phyloP scores from a whole-genome alignment of 2,329 filamentous ascomycete species.

The Neopestalotiopsis clavispora region DNA sequence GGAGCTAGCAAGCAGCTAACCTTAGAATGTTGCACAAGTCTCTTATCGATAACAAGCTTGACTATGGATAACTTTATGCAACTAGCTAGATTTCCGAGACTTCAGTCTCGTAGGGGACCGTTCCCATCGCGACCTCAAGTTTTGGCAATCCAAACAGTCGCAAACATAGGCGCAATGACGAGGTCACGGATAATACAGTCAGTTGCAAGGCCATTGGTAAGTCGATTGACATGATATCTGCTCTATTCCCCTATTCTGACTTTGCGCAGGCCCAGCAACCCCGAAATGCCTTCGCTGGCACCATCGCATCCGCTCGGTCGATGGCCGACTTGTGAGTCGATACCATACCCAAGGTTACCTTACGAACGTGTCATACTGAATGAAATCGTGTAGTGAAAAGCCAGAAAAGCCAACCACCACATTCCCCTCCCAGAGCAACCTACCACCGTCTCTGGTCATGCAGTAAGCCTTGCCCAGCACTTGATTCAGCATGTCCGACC shows the following conservation, averaged over 20 bases:
- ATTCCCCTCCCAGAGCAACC: background rate
- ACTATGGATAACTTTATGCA: constrained; percentile 15
- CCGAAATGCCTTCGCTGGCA: constrained; percentile 29
- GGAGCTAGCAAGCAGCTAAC: background rate
- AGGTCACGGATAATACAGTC: constrained; percentile 32
- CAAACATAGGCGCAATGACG: constrained; percentile 32
- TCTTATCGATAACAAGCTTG: constrained; percentile 1
- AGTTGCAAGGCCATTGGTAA: constrained; percentile 34
- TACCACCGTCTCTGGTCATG: constrained; percentile 13
- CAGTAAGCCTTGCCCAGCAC: constrained; percentile 11
- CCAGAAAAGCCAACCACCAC: background rate
- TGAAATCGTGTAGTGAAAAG: background rate
- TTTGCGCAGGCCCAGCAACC: constrained; percentile 28
- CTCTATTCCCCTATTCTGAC: constrained; percentile 21
- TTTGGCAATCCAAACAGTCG: constrained; percentile 25
- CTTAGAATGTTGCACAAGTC: background rate
- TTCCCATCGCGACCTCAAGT: constrained; percentile 19
- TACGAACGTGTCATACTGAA: too few relatives aligned
- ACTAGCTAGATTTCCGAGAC: background rate
- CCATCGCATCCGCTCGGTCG: constrained; percentile 27
- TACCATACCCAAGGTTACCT: background rate
- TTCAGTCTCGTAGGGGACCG: background rate
- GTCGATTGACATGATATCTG: background rate
- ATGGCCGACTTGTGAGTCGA: constrained; percentile 32
- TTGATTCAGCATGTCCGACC: background rate